Evolutionary conservation across 768 basidiomycete species (phyloP), one percentile per base, ranked within the genome.

Genomic region (Antrodiella citrinella): DNA sequence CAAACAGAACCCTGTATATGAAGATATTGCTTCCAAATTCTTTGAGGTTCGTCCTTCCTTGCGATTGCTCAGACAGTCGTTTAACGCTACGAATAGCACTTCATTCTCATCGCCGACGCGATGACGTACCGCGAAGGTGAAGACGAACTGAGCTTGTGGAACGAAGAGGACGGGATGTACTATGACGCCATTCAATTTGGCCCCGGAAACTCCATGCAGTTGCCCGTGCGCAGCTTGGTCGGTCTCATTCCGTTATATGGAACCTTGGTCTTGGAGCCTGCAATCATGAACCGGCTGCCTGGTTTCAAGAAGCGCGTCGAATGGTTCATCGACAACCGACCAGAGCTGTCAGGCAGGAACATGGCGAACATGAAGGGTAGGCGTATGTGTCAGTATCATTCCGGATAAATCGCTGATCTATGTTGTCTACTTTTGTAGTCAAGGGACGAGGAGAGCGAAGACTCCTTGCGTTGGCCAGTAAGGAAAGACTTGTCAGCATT

Each of bases 221-320:
- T 99, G 45, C 94, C 95, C 18, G 81, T 99, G 44, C 84, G 91
- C 66, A 91, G 87, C 62, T 81, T 99, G 53, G 95, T 99, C 52
- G 95, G 96, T n/a, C 77, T 99, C 51, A 97, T 99, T 53, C 96
- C 96, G 1, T 76, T 98, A 18, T 98, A 95, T 64, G 96, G 86
- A 5, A 97, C 94, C 0, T 74, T 97, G 20, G 93, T 95, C 1
- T 75, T 99, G 30, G 96, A 98, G 63, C 94, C 96, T 2, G 70
- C 82, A 4, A 80, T 84, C 22, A 76, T 99, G 58, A 91, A 91
- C 61, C 81, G 87, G 23, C 89, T 98, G 72, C 93, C 94, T 5
- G 93, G 96, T 1, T 99, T 99, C 78, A 97, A 91, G 73, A 98
- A 97, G 70, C 81, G 96, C 35, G 81, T 99, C 80, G 91, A 99